Base-by-base conservation (phyloP, 495 filamentous ascomycete species). In the Aspergillus leporis region DNA sequence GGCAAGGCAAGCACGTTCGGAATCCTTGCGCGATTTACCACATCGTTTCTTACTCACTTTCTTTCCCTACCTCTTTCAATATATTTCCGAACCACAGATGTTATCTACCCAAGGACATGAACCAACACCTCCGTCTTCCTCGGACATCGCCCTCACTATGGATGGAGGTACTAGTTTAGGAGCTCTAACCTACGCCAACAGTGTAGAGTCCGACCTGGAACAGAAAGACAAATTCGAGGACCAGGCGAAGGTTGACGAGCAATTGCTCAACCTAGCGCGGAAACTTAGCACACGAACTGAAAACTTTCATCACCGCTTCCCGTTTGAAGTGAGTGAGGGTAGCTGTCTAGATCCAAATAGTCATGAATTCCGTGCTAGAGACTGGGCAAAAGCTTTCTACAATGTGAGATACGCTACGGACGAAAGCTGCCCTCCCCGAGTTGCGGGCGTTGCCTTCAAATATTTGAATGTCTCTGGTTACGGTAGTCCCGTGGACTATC, bases 401-500 rank as follows among this genome's bases (percentile, higher is more conserved):
- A 46, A 64, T 51, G 45, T 53, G 1, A 58, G 62, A 36, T 61
- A 64, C 36, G 51, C 51, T 21, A 38, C 53, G 3, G 55, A 68
- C 70, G 90, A 77, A 86, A 61, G 62, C 70, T 18, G 72, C 74
- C 32, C 74, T 76, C 16, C 50, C 14, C 83, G 7, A n/a, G n/a
- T n/a, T n/a, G n/a, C n/a, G n/a, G n/a, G n/a, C n/a, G n/a, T n/a
- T n/a, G n/a, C n/a, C n/a, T n/a, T n/a, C n/a, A n/a, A n/a, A n/a
- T n/a, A n/a, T n/a, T n/a, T n/a, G n/a, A n/a, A n/a, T n/a, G n/a
- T n/a, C n/a, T n/a, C n/a, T n/a, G n/a, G n/a, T n/a, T n/a, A n/a
- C n/a, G n/a, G n/a, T n/a, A n/a, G n/a, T n/a, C n/a, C n/a, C n/a
- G n/a, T n/a, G n/a, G n/a, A n/a, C n/a, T n/a, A n/a, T n/a, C n/a